Percentiles rank a stretch among this genome's conserved stretches.
These are phyloP conservation scores for Citrullus amarus DNA, from an alignment of 306 rosid species.

Conservation along the genomic window DNA sequence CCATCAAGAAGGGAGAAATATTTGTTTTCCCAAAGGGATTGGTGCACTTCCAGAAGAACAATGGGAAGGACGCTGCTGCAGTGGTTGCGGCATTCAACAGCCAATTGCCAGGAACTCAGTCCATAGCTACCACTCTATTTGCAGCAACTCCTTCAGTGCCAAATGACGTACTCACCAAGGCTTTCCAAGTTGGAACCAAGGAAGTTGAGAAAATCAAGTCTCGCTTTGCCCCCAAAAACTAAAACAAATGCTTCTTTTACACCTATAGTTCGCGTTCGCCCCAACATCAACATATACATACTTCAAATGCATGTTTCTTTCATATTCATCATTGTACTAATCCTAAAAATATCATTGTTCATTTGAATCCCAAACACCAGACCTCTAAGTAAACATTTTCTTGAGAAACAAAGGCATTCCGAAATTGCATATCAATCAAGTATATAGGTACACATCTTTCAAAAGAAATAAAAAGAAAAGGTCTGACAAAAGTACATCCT, in stretches of 20 bases:
- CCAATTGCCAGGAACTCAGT: constrained; percentile 71
- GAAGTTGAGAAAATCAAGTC: constrained; percentile 54
- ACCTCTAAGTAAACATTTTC: not conserved
- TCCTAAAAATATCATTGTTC: not conserved
- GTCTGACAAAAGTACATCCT: not conserved
- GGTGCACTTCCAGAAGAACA: constrained; percentile 84
- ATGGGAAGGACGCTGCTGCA: constrained; percentile 35
- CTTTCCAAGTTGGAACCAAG: constrained; percentile 55
- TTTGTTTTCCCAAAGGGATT: constrained; percentile 72
- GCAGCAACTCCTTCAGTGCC: constrained; percentile 56
- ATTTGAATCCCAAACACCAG: not conserved
- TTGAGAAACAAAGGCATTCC: not conserved
- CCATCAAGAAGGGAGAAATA: constrained; percentile 53
- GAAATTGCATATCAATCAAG: not conserved
- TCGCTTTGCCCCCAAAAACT: constrained; percentile 44
- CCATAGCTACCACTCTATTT: constrained; percentile 47
- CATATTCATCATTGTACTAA: not conserved
- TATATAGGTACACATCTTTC: not conserved
- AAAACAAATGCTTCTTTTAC: not conserved
- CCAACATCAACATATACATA: not conserved
- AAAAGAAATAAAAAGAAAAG: not conserved
- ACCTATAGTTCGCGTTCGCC: not conserved
- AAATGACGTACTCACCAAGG: constrained; percentile 45
- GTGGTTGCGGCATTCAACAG: constrained; percentile 69
- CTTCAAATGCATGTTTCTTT: not conserved